Percentiles rank a stretch among this genome's conserved stretches.
These are phyloP conservation scores for Coriaria nepalensis DNA, from an alignment of 306 rosid species.

Conservation along the genomic window DNA sequence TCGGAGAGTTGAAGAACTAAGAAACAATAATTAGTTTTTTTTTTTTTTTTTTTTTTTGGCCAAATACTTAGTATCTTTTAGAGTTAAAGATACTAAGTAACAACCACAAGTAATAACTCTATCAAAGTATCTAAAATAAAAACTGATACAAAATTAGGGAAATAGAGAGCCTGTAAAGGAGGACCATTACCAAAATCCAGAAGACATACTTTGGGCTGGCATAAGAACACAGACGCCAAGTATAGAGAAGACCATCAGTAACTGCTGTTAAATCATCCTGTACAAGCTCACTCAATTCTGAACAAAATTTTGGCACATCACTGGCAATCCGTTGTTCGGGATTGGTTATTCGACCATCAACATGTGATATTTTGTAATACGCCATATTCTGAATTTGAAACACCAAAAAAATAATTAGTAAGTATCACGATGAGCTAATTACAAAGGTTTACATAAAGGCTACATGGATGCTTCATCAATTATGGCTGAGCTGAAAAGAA, in stretches of 20 bases:
- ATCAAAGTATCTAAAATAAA: constrained; percentile 4
- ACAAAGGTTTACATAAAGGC: no score
- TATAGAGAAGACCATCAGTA: constrained; percentile 79
- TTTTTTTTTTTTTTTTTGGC: no score
- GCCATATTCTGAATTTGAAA: constrained; percentile 95
- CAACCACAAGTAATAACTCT: constrained; percentile 10
- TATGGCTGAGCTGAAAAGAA: no score
- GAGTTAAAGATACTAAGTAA: neutral
- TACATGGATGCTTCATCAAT: no score
- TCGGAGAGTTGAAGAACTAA: constrained; percentile 11
- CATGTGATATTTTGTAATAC: constrained; percentile 92
- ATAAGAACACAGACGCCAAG: constrained; percentile 94
- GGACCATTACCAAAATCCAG: constrained; percentile 74
- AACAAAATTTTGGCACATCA: constrained; percentile 90
- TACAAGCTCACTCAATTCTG: constrained; percentile 91
- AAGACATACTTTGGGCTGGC: constrained; percentile 97
- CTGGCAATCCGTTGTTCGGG: constrained; percentile 97
- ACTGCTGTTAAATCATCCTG: constrained; percentile 95
- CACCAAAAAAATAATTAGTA: constrained; percentile 16
- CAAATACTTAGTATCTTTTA: constrained; percentile 8
- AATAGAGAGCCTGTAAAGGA: constrained; percentile 11
- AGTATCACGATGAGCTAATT: neutral
- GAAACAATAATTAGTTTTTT: constrained; percentile 6
- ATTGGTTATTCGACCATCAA: constrained; percentile 86
- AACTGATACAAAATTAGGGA: neutral